Evolutionary conservation across 495 filamentous ascomycete genomes (phyloP).

Genomic region (Penicillium soppii): DNA sequence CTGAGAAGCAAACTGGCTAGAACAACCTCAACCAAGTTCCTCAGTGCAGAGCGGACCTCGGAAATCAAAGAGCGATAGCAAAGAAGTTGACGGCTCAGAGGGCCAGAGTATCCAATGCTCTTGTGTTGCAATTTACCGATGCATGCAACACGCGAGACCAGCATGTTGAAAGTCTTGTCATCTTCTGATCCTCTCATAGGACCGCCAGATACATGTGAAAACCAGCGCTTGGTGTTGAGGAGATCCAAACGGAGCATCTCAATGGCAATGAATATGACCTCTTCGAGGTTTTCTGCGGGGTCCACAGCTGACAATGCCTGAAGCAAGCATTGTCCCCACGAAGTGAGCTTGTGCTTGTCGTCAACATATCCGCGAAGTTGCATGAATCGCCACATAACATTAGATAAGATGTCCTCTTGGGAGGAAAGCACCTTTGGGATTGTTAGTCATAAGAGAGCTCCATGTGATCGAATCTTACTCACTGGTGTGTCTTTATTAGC

Average conservation of each 20-base stretch:
- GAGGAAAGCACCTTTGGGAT: constrained; percentile 37
- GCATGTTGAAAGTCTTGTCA: constrained; percentile 67
- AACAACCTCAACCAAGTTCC: constrained; percentile 81
- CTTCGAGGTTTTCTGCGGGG: constrained; percentile 52
- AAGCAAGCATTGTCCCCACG: constrained; percentile 78
- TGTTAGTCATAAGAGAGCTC: constrained; percentile 6
- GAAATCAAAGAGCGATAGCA: constrained; percentile 82
- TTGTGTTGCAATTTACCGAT: constrained; percentile 80
- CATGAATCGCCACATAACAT: constrained; percentile 82
- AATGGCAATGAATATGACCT: constrained; percentile 71
- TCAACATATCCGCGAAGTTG: constrained; percentile 85
- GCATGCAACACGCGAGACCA: constrained; percentile 82
- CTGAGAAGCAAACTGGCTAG: constrained; percentile 76
- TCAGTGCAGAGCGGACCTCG: constrained; percentile 70
- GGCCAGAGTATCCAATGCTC: constrained; percentile 88
- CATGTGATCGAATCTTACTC: constrained; percentile 12
- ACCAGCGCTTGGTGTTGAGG: constrained; percentile 64
- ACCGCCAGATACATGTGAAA: constrained; percentile 57
- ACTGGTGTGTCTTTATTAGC: constrained; percentile 36
- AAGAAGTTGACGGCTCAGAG: constrained; percentile 84
- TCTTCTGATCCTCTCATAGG: constrained; percentile 58
- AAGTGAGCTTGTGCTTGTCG: constrained; percentile 74
- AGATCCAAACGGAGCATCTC: constrained; percentile 76
- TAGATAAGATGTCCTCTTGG: constrained; percentile 71
- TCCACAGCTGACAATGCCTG: constrained; percentile 63